Evolutionary conservation across 371 early-diverging fungal genomes (phyloP), one percentile per base, ranked within the genome.

Genomic region (Neoconidiobolus thromboides): DNA sequence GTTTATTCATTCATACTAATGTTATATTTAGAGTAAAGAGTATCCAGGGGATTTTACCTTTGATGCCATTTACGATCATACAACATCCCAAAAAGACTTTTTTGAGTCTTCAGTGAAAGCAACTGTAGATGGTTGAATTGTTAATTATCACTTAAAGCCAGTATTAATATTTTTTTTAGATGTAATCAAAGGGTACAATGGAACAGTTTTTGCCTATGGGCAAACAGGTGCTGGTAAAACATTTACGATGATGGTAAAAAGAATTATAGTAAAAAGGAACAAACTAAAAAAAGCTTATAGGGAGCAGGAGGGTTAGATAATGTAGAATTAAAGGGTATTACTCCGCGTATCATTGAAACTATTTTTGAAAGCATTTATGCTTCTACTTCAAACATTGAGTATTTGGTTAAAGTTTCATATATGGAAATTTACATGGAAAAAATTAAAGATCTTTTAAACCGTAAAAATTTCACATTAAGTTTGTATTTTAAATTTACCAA

Each of bases 381-480:
- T 40, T 84, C 93, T 9, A 92, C 89, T 42, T 72, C 84, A 10
- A 87, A 84, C 51, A 80, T 91, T 64, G 90, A 92, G 68, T 91
- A 92, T 69, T 89, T 89, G 15, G 93, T 96, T 62, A 87, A 86
- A 68, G 85, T 89, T 37, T 90, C 91, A n/a, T 95, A 84, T 72
- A 89, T 98, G 87, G 99, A 99, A 78, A 95, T 99, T 64, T 99
- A 99, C 77, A 99, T 99, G 92, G 99, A 99, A 66, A 87, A 85
- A 69, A 89, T 99, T 62, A 80, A 91, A 55, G 98, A 98, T 81
- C 74, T 99, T 68, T 78, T 99, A 59, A 85, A 87, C 69, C 91
- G 89, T 78, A 76, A 74, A 70, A 71, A 68, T 58, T 41, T 43
- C 37, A 61, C 40, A 48, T 60, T 57, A 52, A 56, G 41, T 43